These are phyloP conservation scores for Penicillium palitans DNA, from an alignment of 2,329 filamentous ascomycete genomes.

Conservation along the genomic window DNA sequence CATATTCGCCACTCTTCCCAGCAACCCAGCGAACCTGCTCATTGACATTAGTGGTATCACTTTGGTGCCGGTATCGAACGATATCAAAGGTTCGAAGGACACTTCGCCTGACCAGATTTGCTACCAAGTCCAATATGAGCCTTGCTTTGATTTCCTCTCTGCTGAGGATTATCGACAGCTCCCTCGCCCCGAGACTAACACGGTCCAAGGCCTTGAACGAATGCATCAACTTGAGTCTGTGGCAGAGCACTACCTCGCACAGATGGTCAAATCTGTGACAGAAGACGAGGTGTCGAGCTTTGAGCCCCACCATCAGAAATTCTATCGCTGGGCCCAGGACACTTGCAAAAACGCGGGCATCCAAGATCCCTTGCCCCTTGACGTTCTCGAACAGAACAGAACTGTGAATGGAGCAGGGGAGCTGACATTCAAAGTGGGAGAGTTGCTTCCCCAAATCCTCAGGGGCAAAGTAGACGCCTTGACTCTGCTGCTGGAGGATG, in stretches of 20 bases:
- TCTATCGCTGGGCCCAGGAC: constrained; percentile 23
- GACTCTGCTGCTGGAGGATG: constrained; percentile 29
- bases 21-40: constrained; percentile 9
- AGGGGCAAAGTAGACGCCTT: constrained; percentile 29
- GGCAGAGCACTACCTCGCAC: constrained; percentile 18
- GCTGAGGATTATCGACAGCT: constrained; percentile 17
- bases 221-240: constrained; percentile 18
- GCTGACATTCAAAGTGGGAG: constrained; percentile 21
- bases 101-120: constrained; percentile 17
- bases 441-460: constrained; percentile 25
- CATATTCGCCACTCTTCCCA: constrained; percentile 17
- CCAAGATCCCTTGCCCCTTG: constrained; percentile 3
- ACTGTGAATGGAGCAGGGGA: constrained; percentile 15
- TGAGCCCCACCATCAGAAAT: constrained; percentile 18
- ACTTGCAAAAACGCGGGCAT: constrained; percentile 11
- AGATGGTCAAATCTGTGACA: constrained; percentile 12
- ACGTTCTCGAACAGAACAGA: constrained; percentile 13
- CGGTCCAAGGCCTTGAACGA: constrained; percentile 10
- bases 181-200: constrained; percentile 13
- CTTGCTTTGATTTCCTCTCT: constrained; percentile 24
- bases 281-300: constrained; percentile 15
- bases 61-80: constrained; percentile 19
- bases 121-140: constrained; percentile 24
- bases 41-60: constrained; percentile 20
- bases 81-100: constrained; percentile 18